Evolutionary conservation across 1,284 basidiomycete species (phyloP), one percentile per base, ranked within the genome.

Genomic region (Microbotryum silenes-acaulis): DNA sequence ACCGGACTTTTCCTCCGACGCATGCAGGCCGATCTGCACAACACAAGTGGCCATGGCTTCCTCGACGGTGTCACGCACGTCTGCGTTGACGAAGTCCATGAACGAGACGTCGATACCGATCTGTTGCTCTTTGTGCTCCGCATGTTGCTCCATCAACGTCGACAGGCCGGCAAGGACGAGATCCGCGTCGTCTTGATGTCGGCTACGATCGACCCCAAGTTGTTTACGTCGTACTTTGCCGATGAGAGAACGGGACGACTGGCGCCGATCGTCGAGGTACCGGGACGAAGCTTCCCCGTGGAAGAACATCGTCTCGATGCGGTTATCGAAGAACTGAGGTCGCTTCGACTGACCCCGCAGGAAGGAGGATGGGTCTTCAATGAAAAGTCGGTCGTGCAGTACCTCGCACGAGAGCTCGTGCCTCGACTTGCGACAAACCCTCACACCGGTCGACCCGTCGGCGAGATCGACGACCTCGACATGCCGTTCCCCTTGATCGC

Each of bases 81-180:
- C 63, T 78, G 97, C 47, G 89, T 97, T 49, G 93, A 98, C 75
- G 93, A 98, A 76, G 93, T 94, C 3, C 93, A 98, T 75, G 92
- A 97, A 76, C 85, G 93, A 37, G 92, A 96, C 72, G 85, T 97
- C 61, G 92, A 97, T 74, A 96, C 91, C 0, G 94, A 97, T 75
- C 78, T 97, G 52, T 77, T 94, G 52, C 82, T 98, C 10, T 90
- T 94, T 61, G 90, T 94, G 16, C 81, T 97, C 67, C 93, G 94
- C 77, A 85, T 89, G 25, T 76, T 96, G 23, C 75, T 96, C 68
- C 83, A 82, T 7, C 87, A 92, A 67, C 83, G 92, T 67, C 70
- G 73, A 56, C 85, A 83, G 71, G 79, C 82, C 5, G 83, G 85
- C 67, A 82, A 83, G 37, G 82, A 84, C 55, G 88, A 90, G 12